phyloP scores from a whole-genome alignment of 305 asterid species.

The Ilex paraguariensis region DNA sequence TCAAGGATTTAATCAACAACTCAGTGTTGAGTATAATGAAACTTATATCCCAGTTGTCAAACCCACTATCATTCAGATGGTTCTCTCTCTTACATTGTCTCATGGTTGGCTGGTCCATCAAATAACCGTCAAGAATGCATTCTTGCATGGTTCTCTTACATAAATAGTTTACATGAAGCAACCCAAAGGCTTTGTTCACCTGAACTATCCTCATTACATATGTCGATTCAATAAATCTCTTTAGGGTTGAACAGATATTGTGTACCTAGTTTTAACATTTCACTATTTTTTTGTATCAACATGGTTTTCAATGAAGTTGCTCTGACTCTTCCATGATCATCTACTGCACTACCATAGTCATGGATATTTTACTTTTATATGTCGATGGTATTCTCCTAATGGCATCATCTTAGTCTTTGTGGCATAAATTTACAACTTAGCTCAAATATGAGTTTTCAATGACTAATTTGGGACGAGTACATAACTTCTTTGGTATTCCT shows the following conservation, averaged over 20 bases:
- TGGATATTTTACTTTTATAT: neutral
- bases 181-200: neutral
- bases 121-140: neutral
- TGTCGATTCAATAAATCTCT: neutral
- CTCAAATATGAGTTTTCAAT: neutral
- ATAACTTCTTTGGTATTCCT: neutral
- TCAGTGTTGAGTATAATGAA: neutral
- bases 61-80: neutral
- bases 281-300: neutral
- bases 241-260: constrained; percentile 2
- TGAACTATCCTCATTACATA: neutral
- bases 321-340: neutral
- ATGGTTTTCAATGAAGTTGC: neutral
- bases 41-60: constrained; percentile 3
- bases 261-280: neutral
- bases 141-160: neutral
- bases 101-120: neutral
- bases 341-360: too few species aligned
- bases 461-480: neutral
- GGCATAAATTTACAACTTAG: neutral
- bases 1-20: neutral
- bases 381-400: constrained; percentile 6
- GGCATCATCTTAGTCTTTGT: neutral
- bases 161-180: neutral
- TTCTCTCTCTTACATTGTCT: neutral